phyloP scores from a whole-genome alignment of 2,329 filamentous ascomycete species.

The Fusarium chaquense region DNA sequence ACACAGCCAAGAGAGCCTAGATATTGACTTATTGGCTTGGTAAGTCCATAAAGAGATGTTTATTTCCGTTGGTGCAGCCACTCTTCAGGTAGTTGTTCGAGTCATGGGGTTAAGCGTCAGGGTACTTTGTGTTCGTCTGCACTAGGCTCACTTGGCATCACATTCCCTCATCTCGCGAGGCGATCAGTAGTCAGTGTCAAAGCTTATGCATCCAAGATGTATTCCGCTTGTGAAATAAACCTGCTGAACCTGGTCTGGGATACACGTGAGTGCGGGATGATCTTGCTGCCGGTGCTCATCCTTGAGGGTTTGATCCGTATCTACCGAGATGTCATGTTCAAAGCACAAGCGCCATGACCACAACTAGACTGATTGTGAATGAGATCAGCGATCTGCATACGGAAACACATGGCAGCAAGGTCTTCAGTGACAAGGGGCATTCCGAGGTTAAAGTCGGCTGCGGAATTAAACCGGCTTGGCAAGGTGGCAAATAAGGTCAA shows the following conservation, averaged over 20 bases:
- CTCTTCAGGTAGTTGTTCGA: neutral
- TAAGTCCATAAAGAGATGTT: neutral
- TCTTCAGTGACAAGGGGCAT: neutral
- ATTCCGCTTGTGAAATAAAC: neutral
- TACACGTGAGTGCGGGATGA: neutral
- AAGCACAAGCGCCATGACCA: neutral
- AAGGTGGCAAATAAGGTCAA: neutral
- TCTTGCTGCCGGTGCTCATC: neutral
- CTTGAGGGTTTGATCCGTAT: neutral
- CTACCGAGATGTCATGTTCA: neutral
- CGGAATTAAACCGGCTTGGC: neutral
- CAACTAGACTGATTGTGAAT: neutral
- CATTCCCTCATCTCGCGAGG: neutral
- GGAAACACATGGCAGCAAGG: neutral
- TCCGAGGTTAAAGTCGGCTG: neutral
- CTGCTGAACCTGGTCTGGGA: neutral
- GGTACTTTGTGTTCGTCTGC: neutral
- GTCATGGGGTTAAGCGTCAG: fast-evolving
- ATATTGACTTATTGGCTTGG: neutral
- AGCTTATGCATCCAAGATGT: neutral
- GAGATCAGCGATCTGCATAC: neutral
- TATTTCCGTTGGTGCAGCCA: neutral
- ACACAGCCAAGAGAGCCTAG: neutral
- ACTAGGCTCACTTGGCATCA: neutral
- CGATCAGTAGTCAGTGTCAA: neutral